These are phyloP conservation scores for Mangifera indica DNA, from an alignment of 345 rosid genomes.

Conservation along the genomic window DNA sequence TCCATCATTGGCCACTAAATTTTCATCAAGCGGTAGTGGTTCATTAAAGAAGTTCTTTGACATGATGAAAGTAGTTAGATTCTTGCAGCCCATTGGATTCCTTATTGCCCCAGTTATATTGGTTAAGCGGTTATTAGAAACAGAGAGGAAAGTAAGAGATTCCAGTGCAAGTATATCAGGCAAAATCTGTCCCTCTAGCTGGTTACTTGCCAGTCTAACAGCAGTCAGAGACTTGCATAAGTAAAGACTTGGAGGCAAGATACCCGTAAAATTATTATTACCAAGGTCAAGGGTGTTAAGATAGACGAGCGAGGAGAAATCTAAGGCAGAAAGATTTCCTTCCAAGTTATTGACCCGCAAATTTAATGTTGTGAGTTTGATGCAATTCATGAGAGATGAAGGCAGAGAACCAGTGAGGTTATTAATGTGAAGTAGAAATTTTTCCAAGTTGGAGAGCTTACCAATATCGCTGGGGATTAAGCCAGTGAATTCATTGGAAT, in stretches of 20 bases:
- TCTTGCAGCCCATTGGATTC: slow-evolving; percentile 63
- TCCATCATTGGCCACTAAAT: slow-evolving; percentile 37
- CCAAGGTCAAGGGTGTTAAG: slow-evolving; percentile 12
- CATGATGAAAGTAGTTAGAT: slow-evolving; percentile 65
- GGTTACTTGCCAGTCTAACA: slow-evolving; percentile 13
- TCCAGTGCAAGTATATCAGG: slow-evolving; percentile 51
- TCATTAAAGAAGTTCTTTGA: slow-evolving; percentile 59
- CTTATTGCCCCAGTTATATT: slow-evolving; percentile 70
- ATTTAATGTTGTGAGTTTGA: slow-evolving; percentile 12
- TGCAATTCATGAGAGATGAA: slow-evolving; percentile 15
- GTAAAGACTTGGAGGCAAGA: slow-evolving; percentile 6
- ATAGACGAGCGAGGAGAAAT: slow-evolving; percentile 15
- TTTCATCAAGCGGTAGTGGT: slow-evolving; percentile 47
- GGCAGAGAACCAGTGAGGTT: slow-evolving; percentile 8
- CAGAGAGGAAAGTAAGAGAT: slow-evolving; percentile 69
- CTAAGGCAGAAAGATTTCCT: slow-evolving; percentile 9
- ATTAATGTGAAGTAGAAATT: slow-evolving; percentile 10
- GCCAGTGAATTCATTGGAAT: slow-evolving; percentile 11
- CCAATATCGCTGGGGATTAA: slow-evolving; percentile 15
- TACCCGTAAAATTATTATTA: slow-evolving; percentile 16
- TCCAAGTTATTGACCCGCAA: slow-evolving; percentile 9
- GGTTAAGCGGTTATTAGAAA: slow-evolving; percentile 64
- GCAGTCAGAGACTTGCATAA: slow-evolving; percentile 16
- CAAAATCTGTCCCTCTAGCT: slow-evolving; percentile 19
- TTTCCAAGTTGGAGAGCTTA: slow-evolving; percentile 11